Base-by-base conservation (phyloP, 2,329 filamentous ascomycete genomes). In the Pleurostoma richardsiae region DNA sequence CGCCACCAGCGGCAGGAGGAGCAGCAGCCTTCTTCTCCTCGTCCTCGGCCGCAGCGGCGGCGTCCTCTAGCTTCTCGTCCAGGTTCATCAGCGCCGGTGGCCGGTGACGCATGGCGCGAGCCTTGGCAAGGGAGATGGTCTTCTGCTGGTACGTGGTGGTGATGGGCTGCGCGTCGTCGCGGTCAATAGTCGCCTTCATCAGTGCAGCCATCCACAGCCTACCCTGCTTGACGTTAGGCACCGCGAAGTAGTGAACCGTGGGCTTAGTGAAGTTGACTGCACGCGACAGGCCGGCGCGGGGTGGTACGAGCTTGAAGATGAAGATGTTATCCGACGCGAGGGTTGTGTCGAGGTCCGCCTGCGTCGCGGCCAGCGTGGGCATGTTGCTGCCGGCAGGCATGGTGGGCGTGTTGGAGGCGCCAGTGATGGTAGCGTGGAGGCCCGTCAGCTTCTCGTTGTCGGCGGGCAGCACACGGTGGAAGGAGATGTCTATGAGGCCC, bases 181-280 rank as follows among this genome's bases (percentile, higher is more conserved):
- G 86, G 62, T 97, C 92, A 57, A 99, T 99, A 2, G 94, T 99
- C 8, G 94, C 94, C 70, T 99, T 99, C 89, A 99, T 95, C 44
- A 99, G 72, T 5, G 94, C 94, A 4, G 90, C 94, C 94, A 99
- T 99, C 94, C 94, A 99, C 39, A 95, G 72, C 10, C 94, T 83
- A 11, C 94, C 94, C 61, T 94, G 83, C 57, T 89, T 83, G 49
- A 96, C 73, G 57, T 87, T 96, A 44, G 95, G 91, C 27, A 96
- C 90, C 4, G 95, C 94, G 65, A 99, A 99, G 66, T 96, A 97
- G 65, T 99, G 94, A 38, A 96, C 88, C 6, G 90, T 94, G 4
- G 94, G 94, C 65, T 96, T 96, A 2, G 94, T 99, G 63, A 99
- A 99, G 61, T 91, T 96, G 48, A 99, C 92, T 1, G 90, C 94